Evolutionary conservation across 139 green algal species (phyloP), one percentile per base, ranked within the genome.

Genomic region (Asterochloris erici): DNA sequence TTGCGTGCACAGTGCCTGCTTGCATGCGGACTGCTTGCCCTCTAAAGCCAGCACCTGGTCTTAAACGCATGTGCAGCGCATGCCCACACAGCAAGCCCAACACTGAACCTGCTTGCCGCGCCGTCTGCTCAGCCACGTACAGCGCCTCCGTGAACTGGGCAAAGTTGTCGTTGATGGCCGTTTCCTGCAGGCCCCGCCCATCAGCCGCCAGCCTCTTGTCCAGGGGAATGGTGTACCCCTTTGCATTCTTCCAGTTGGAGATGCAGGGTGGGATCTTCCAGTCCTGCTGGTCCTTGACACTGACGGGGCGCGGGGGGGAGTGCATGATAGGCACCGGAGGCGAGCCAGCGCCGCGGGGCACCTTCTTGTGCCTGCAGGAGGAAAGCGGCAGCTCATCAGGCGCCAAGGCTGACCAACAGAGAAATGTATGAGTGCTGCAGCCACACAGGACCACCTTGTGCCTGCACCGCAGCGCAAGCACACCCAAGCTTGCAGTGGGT

Each of bases 211-310:
- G 90, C 29, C 97, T 92, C 92, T 99, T 99, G 91, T 99, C 97
- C 88, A 99, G 89, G 14, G 97, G 97, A 84, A 99, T 99, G 66
- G 97, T 99, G 91, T 99, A 99, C 12, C 63, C 78, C 89, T 98
- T 98, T 75, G 91, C 85, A 86, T 98, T 98, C 88, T 98, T 98
- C 96, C 97, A 99, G 89, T 99, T 99, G 64, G 90, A 96, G 79
- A 99, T 95, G 88, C 93, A 98, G 64, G 97, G 96, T 14, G 97
- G 97, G 80, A 99, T 98, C 90, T 99, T 99, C 97, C 97, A 99
- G 86, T 98, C 94, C 78, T 94, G 82, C 85, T 98, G 94, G 80
- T 99, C 96, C 90, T 96, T 87, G 10, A 89, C 88, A 0, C 92
- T 98, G 60, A 98, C 85, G 19, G 91, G 83, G 17, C 95, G 90